These are phyloP conservation scores for Saturnispora halmiae DNA, from an alignment of 805 yeast species.

Conservation along the genomic window DNA sequence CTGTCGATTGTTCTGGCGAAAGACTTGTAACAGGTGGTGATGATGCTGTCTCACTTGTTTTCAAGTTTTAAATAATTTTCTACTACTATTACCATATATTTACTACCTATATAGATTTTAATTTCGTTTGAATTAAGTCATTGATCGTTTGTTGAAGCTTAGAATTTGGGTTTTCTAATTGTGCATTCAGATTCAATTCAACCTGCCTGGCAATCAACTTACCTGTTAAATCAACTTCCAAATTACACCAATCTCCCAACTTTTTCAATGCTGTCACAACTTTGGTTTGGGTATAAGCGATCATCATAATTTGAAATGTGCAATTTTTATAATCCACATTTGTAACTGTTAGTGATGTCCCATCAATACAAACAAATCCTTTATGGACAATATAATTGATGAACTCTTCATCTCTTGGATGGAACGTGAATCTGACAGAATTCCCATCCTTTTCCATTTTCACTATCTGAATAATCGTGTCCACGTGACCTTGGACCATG, in stretches of 20 bases:
- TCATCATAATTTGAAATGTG: conserved; percentile 79
- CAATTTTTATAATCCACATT: conserved; percentile 51
- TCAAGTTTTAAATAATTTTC: conserved; percentile 32
- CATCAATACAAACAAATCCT: conserved; percentile 90
- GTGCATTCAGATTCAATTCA: conserved; percentile 43
- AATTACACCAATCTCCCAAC: conserved; percentile 61
- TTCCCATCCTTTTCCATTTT: conserved; percentile 53
- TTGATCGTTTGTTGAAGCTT: conserved; percentile 42
- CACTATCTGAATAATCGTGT: conserved; percentile 67
- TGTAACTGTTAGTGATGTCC: conserved; percentile 85
- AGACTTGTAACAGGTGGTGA: conserved; percentile 90
- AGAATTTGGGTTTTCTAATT: conserved; percentile 41
- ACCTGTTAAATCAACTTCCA: conserved; percentile 93
- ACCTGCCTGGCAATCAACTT: conserved; percentile 87
- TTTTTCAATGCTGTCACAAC: conserved; percentile 64
- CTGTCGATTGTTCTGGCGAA: conserved; percentile 53
- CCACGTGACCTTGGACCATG: conserved; percentile 96
- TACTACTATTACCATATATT: no score
- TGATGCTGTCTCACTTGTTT: conserved; percentile 85
- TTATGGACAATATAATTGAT: conserved; percentile 81
- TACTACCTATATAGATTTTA: no score
- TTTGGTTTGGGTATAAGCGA: conserved; percentile 78
- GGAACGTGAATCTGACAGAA: conserved; percentile 67
- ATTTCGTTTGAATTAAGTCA: conserved; percentile 37
- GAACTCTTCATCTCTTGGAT: conserved; percentile 52